phyloP scores from a whole-genome alignment of 2,329 filamentous ascomycete species.

The Purpureocillium takamizusanense region DNA sequence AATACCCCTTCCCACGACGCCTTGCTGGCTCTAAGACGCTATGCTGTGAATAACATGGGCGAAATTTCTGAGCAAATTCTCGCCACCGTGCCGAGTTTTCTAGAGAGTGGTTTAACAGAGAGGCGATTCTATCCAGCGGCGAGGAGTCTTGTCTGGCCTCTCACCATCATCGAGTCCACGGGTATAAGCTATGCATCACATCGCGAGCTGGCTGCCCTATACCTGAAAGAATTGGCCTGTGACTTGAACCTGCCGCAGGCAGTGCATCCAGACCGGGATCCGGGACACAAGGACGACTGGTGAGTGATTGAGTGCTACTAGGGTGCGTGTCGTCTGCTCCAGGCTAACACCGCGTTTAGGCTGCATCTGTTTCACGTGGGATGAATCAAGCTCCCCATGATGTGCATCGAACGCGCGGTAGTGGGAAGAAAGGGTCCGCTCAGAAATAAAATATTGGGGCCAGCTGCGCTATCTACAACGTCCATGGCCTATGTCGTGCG shows the following conservation, averaged over 20 bases:
- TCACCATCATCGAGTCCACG: constrained; percentile 10
- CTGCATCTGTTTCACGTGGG: constrained; percentile 7
- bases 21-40: constrained; percentile 3
- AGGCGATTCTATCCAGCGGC: constrained; percentile 11
- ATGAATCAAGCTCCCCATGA: too few relatives aligned
- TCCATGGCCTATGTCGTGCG: too few relatives aligned
- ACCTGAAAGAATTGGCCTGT: constrained; percentile 10
- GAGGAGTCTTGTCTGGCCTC: constrained; percentile 14
- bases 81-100: constrained; percentile 11
- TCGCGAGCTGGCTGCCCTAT: constrained; percentile 7
- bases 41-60: constrained; percentile 7
- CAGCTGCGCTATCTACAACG: too few relatives aligned
- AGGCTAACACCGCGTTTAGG: neutral
- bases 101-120: constrained; percentile 3
- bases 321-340: neutral
- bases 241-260: constrained; percentile 13
- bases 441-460: too few relatives aligned
- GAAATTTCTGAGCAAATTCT: constrained; percentile 11
- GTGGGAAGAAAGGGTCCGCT: too few relatives aligned
- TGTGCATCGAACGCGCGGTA: too few relatives aligned
- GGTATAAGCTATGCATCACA: constrained; percentile 4
- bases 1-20: constrained; percentile 1
- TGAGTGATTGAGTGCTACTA: constrained; percentile 3
- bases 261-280: constrained; percentile 3
- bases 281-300: constrained; percentile 9